These are phyloP conservation scores for Warburgia ugandensis DNA, from an alignment of 164 flowering plant species.

Conservation along the genomic window DNA sequence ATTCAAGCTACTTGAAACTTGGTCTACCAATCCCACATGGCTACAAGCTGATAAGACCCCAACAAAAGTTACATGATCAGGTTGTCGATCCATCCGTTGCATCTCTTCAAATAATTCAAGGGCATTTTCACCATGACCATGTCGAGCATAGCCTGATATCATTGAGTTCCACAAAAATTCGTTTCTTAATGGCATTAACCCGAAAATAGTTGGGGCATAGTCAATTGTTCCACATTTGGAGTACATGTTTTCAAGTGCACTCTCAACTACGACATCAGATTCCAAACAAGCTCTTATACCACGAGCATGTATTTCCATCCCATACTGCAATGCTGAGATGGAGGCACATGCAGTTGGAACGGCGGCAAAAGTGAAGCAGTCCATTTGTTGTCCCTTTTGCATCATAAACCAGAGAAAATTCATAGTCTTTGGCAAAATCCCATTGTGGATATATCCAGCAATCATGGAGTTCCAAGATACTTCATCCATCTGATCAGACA, in stretches of 20 bases:
- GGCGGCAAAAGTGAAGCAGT: constrained; percentile 72
- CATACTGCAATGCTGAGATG: constrained; percentile 71
- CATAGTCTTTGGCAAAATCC: constrained; percentile 59
- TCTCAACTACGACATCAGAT: constrained; percentile 81
- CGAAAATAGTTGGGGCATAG: constrained; percentile 61
- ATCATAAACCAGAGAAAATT: constrained; percentile 66
- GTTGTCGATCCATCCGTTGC: constrained; percentile 46
- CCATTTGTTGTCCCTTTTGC: constrained; percentile 62
- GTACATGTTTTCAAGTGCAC: constrained; percentile 89
- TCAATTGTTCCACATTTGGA: constrained; percentile 83
- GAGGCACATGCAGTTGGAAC: constrained; percentile 95
- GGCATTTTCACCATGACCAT: constrained; percentile 71
- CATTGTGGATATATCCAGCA: constrained; percentile 76
- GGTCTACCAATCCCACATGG: constrained; percentile 70
- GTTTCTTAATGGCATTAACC: constrained; percentile 59
- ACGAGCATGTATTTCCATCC: constrained; percentile 87
- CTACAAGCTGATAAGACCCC: constrained; percentile 95
- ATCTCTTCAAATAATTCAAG: constrained; percentile 47
- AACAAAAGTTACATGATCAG: constrained; percentile 92
- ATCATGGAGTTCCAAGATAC: constrained; percentile 85
- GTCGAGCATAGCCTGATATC: constrained; percentile 90
- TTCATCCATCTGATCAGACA: constrained; percentile 71
- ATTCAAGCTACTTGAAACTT: constrained; percentile 55
- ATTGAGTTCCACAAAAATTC: constrained; percentile 92
- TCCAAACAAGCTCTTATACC: constrained; percentile 55